These are phyloP conservation scores for Nicotiana noctiflora DNA, from an alignment of 257 asterid species.

Conservation along the genomic window DNA sequence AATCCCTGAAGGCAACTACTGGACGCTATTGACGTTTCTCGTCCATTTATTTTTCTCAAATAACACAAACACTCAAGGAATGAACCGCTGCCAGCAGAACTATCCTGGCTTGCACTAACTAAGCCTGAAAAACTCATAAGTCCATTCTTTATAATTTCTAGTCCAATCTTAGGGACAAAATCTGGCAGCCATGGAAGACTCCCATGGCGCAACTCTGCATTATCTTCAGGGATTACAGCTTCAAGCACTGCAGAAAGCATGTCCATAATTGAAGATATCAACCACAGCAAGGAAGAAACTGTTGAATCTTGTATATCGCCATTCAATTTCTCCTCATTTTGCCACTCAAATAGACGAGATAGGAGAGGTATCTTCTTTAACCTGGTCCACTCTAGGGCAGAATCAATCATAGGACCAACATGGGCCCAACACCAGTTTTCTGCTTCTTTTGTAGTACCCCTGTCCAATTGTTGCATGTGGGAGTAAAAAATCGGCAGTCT, in stretches of 20 bases:
- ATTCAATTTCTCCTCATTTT: slow-evolving; percentile 21
- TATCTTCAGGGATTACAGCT: slow-evolving; percentile 56
- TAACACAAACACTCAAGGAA: slow-evolving; percentile 43
- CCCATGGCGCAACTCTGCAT: slow-evolving; percentile 22
- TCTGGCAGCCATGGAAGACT: slow-evolving; percentile 83
- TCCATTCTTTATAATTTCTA: slow-evolving; percentile 48
- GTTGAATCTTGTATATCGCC: slow-evolving; percentile 32
- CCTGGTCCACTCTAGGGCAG: slow-evolving; percentile 61
- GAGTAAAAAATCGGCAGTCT: slow-evolving; percentile 71
- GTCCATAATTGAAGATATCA: slow-evolving; percentile 63
- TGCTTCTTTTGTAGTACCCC: slow-evolving; percentile 28
- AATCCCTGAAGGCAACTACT: slow-evolving; percentile 82
- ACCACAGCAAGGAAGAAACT: slow-evolving; percentile 51
- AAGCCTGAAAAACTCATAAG: slow-evolving; percentile 35
- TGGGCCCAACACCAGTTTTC: slow-evolving; percentile 69
- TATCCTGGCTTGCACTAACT: slow-evolving; percentile 13
- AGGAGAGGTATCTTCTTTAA: slow-evolving; percentile 38
- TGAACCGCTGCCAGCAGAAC: slow-evolving; percentile 30
- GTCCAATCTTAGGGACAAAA: slow-evolving; percentile 74
- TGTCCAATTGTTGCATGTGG: slow-evolving; percentile 19
- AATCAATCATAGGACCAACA: slow-evolving; percentile 58
- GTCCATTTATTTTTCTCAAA: slow-evolving; percentile 39
- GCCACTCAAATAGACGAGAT: slow-evolving; percentile 27
- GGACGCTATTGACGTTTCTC: slow-evolving; percentile 58
- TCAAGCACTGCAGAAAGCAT: slow-evolving; percentile 63